phyloP scores from a whole-genome alignment of 2,329 filamentous ascomycete species.

The Ophiostoma piceae region DNA sequence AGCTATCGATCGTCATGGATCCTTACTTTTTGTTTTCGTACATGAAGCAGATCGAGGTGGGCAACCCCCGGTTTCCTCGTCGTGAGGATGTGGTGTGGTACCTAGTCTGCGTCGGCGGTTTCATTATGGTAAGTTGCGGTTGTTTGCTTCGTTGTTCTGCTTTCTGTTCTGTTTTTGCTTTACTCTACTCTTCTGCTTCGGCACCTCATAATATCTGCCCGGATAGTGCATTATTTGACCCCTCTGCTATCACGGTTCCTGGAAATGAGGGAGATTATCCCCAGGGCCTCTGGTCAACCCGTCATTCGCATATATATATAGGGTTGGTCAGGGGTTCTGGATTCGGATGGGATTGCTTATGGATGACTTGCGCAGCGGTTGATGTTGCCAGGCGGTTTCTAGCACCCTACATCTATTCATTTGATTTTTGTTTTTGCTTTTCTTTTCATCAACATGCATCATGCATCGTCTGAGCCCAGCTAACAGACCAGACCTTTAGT shows the following conservation, averaged over 20 bases:
- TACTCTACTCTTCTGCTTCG: slow-evolving; percentile 11
- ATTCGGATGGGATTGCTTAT: slow-evolving; percentile 70
- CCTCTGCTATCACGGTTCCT: slow-evolving; percentile 78
- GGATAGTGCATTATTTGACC: slow-evolving; percentile 55
- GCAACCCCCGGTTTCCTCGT: slow-evolving; percentile 64
- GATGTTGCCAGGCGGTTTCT: slow-evolving; percentile 54
- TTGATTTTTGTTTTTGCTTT: neutral
- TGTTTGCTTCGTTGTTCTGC: slow-evolving; percentile 27
- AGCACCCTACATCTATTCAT: slow-evolving; percentile 58
- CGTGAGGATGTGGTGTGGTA: slow-evolving; percentile 80
- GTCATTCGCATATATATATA: slow-evolving; percentile 59
- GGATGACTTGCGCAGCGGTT: slow-evolving; percentile 59
- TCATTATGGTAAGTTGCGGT: slow-evolving; percentile 68
- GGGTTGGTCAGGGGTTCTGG: slow-evolving; percentile 59
- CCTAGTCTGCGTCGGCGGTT: slow-evolving; percentile 62
- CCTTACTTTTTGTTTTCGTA: slow-evolving; percentile 78
- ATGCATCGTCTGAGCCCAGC: slow-evolving; percentile 16
- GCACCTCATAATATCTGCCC: slow-evolving; percentile 67
- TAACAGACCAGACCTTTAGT: slow-evolving; percentile 40
- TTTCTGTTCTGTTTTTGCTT: slow-evolving; percentile 1
- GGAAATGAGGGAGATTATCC: slow-evolving; percentile 76
- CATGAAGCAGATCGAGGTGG: slow-evolving; percentile 65
- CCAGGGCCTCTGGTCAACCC: slow-evolving; percentile 53
- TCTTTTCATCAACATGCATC: neutral
- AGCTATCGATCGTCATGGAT: slow-evolving; percentile 59